These are phyloP conservation scores for Irpex sp. DNA, from an alignment of 1,284 basidiomycete species.

Conservation along the genomic window DNA sequence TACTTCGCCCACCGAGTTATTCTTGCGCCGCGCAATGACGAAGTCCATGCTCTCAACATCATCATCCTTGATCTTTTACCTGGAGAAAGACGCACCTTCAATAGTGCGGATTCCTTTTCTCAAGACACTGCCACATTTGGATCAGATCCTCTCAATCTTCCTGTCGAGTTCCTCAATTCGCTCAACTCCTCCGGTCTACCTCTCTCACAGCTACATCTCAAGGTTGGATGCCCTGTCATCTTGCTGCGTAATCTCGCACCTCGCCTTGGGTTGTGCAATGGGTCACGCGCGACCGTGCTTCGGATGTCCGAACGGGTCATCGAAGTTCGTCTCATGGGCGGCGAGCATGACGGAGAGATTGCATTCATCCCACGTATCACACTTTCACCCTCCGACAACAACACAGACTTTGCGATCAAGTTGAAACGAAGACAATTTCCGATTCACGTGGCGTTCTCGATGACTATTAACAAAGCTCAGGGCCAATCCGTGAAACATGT, in stretches of 20 bases:
- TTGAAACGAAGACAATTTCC: slow-evolving; percentile 35
- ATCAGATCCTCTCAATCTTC: not conserved
- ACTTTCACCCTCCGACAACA: slow-evolving; percentile 3
- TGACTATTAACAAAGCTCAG: slow-evolving; percentile 42
- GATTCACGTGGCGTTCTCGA: slow-evolving; percentile 35
- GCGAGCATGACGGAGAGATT: slow-evolving; percentile 22
- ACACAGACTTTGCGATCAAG: slow-evolving; percentile 21
- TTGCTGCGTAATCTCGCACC: slow-evolving; percentile 34
- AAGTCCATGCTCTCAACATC: not conserved
- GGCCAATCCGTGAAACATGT: slow-evolving; percentile 35
- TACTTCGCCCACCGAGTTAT: not conserved
- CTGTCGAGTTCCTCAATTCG: not conserved
- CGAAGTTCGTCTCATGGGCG: slow-evolving; percentile 21
- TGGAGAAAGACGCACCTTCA: not conserved
- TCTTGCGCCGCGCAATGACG: not conserved
- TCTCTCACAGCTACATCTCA: not conserved
- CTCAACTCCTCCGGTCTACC: not conserved
- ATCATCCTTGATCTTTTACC: not conserved
- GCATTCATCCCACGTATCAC: slow-evolving; percentile 28
- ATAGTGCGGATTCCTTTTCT: not conserved
- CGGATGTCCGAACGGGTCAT: slow-evolving; percentile 11
- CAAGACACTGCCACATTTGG: not conserved
- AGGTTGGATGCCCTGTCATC: slow-evolving; percentile 28
- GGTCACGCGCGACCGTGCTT: slow-evolving; percentile 22
- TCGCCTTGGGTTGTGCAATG: slow-evolving; percentile 33